Conservation (phyloP, 306 rosid genomes). For the Sphenostylis stenocarpa region DNA sequence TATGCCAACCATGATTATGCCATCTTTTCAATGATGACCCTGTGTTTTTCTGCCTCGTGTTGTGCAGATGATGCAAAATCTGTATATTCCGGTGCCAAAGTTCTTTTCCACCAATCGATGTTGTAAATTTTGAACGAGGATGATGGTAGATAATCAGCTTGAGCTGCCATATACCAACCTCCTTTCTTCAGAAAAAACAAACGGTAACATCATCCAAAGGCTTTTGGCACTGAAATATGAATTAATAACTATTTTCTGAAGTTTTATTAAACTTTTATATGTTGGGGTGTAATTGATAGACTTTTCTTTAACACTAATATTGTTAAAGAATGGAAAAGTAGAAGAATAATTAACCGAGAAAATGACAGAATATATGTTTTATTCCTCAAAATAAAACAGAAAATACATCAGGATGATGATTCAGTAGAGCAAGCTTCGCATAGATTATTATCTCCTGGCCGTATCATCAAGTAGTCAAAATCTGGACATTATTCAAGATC, state of each 20-base stretch:
- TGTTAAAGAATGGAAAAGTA: too few species aligned
- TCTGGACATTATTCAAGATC: too few species aligned
- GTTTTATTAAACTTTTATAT: not conserved
- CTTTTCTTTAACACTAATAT: too few species aligned
- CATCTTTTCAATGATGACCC: not conserved
- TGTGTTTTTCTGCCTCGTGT: not conserved
- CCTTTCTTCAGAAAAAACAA: not conserved
- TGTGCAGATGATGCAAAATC: conserved; percentile 48
- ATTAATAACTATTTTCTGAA: not conserved
- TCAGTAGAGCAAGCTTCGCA: too few species aligned
- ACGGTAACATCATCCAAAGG: not conserved
- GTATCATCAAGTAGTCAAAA: too few species aligned
- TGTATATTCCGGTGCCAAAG: conserved; percentile 35
- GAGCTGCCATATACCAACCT: not conserved
- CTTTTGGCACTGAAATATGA: not conserved
- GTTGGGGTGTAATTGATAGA: too few species aligned
- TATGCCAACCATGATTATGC: too few species aligned
- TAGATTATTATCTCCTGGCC: too few species aligned
- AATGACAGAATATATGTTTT: too few species aligned
- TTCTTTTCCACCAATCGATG: conserved; percentile 49
- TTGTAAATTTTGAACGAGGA: conserved; percentile 33
- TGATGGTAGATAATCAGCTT: not conserved
- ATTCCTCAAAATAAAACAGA: too few species aligned
- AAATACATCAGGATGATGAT: too few species aligned
- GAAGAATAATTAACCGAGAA: too few species aligned